Evolutionary conservation across 768 basidiomycete genomes (phyloP), one percentile per base, ranked within the genome.

Genomic region (Trametes cubensis): DNA sequence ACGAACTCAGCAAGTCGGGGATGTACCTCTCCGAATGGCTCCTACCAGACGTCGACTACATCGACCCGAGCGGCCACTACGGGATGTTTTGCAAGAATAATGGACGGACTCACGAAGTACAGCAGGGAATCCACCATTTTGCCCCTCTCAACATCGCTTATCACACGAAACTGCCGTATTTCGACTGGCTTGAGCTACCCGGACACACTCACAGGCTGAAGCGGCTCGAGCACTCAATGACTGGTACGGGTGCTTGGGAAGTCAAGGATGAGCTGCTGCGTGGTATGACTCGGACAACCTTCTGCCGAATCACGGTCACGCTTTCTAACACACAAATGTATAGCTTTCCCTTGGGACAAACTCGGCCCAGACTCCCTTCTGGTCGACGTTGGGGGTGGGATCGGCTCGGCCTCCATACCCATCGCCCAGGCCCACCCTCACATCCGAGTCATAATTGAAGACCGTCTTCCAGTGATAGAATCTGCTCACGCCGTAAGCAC

Each of bases 151-250:
- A 86, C 67, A 77, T 84, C 65, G 89, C 88, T 0, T 60, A 44
- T 30, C 11, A 53, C n/a, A 53, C 50, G 2, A 17, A 45, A 14
- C 30, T 52, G 7, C 15, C 38, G 10, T 60, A 34, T 40, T 60
- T 45, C 44, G 1, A 7, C 11, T 90, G 89, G 89, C 76, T 90
- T 5, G 89, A 90, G 70, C 83, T 83, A 17, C 80, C 80, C 23
- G 78, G 75, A 25, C 64, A 72, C 55, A 68, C 18, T 4, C 2
- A 7, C 40, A 23, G 58, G 5, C 20, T 90, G 56, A 80, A 84
- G 61, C 78, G 89, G 26, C 91, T 92, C 68, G 89, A 87, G 30
- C 85, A 83, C 62, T 88, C 89, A 4, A 92, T 92, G 89, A 80
- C 79, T 5, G 88, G 86, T 28, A 87, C 89, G 13, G 80, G 79